A percentile compares a stretch with the other conserved stretches of the same genome.
These are phyloP conservation scores for Francoa sonchifolia DNA, from an alignment of 441 rosid species.

Conservation along the genomic window DNA sequence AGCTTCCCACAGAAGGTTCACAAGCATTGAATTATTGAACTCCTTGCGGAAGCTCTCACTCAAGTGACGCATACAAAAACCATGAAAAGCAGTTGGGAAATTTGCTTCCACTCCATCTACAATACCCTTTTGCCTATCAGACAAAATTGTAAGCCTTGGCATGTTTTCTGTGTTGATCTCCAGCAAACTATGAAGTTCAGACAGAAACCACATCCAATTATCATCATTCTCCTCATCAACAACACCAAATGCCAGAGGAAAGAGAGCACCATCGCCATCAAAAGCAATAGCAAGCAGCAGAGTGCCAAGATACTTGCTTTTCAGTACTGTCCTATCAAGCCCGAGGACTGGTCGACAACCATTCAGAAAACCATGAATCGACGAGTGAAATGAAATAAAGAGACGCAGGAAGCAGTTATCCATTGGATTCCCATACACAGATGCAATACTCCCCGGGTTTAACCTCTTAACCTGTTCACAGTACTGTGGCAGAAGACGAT, in stretches of 20 bases:
- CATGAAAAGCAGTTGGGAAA: conserved; percentile 91
- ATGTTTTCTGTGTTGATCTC: conserved; percentile 91
- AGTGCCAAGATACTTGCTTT: conserved; percentile 85
- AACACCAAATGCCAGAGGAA: conserved; percentile 86
- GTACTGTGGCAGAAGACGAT: conserved; percentile 76
- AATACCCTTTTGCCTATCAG: conserved; percentile 76
- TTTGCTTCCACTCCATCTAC: conserved; percentile 88
- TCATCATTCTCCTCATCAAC: conserved; percentile 91
- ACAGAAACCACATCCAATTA: conserved; percentile 98
- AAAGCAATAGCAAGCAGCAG: conserved; percentile 85
- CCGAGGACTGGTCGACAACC: conserved; percentile 93
- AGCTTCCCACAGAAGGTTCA: conserved; percentile 85
- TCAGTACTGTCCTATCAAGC: conserved; percentile 66
- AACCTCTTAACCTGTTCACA: conserved; percentile 84
- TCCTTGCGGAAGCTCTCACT: conserved; percentile 89
- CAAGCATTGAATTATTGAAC: conserved; percentile 81
- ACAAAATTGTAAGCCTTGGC: conserved; percentile 89
- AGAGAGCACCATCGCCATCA: conserved; percentile 85
- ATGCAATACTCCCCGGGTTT: conserved; percentile 81
- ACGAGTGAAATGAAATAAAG: conserved; percentile 88
- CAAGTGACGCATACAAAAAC: conserved; percentile 88
- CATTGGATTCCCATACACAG: conserved; percentile 56
- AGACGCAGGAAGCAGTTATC: conserved; percentile 88
- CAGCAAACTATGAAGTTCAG: conserved; percentile 82
- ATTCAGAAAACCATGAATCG: conserved; percentile 78